phyloP scores from a whole-genome alignment of 129 eudicot genomes.

The Lactuca saligna region DNA sequence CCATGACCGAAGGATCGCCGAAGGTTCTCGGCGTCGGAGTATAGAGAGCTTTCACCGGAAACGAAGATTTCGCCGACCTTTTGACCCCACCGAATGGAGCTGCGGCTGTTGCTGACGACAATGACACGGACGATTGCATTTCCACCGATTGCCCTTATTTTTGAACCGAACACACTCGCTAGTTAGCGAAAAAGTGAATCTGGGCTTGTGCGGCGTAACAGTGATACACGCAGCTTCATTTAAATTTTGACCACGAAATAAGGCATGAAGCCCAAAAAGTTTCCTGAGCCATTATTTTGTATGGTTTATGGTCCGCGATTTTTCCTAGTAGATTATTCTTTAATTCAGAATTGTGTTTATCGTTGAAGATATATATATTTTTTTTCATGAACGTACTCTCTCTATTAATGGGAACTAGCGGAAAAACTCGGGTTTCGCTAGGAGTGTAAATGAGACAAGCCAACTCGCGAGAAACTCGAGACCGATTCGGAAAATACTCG shows the following conservation, averaged over 20 bases:
- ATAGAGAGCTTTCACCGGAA: constrained; percentile 27
- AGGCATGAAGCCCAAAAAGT: too few relatives aligned
- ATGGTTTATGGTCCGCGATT: too few relatives aligned
- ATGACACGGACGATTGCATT: constrained; percentile 11
- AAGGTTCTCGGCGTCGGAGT: constrained; percentile 10
- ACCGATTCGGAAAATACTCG: too few relatives aligned
- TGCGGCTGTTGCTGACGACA: background rate
- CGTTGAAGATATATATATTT: too few relatives aligned
- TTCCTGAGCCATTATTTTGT: too few relatives aligned
- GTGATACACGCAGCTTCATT: background rate
- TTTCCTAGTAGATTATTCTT: too few relatives aligned
- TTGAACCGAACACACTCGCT: background rate
- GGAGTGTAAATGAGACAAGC: too few relatives aligned
- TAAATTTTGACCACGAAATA: background rate
- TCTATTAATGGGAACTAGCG: too few relatives aligned
- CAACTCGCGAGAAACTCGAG: too few relatives aligned
- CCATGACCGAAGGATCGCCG: constrained; percentile 19
- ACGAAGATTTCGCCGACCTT: constrained; percentile 1
- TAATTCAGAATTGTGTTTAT: too few relatives aligned
- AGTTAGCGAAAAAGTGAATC: background rate
- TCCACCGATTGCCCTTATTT: background rate
- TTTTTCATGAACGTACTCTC: too few relatives aligned
- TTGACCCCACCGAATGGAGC: constrained; percentile 12
- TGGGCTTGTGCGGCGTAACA: background rate
- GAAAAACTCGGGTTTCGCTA: too few relatives aligned